phyloP scores from a whole-genome alignment of 768 basidiomycete genomes.

The Amanita molliuscula region DNA sequence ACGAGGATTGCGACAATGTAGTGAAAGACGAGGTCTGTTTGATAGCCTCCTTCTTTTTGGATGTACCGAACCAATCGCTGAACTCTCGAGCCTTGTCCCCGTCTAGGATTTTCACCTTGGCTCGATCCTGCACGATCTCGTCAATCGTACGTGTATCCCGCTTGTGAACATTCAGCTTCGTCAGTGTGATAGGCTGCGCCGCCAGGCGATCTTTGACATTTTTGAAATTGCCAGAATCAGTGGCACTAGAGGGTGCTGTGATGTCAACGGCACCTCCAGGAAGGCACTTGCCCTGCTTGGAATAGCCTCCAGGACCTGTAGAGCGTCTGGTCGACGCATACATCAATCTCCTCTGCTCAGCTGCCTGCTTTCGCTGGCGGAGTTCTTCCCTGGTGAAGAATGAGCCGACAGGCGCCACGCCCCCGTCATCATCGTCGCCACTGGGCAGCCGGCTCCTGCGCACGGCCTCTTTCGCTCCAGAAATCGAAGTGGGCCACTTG shows the following conservation, averaged over 20 bases:
- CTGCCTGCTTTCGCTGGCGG: conserved; percentile 48
- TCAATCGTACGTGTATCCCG: conserved; percentile 76
- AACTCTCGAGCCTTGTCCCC: conserved; percentile 71
- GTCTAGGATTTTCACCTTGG: conserved; percentile 45
- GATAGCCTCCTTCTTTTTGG: conserved; percentile 33
- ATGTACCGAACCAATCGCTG: conserved; percentile 65
- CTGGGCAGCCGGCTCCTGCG: conserved; percentile 25
- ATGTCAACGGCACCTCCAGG: conserved; percentile 57
- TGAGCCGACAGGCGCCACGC: conserved; percentile 21
- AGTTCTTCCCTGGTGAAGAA: conserved; percentile 74
- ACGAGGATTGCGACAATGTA: conserved; percentile 16
- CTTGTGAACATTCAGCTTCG: conserved; percentile 64
- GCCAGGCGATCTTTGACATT: conserved; percentile 60
- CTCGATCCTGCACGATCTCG: conserved; percentile 65
- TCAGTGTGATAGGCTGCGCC: conserved; percentile 57
- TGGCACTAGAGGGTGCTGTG: conserved; percentile 21
- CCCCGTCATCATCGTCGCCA: conserved; percentile 35
- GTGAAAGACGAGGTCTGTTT: conserved; percentile 18
- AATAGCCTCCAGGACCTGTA: conserved; percentile 23
- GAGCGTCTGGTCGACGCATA: conserved; percentile 32
- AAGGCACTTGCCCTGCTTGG: conserved; percentile 40
- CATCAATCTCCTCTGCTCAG: conserved; percentile 35
- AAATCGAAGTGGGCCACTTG: conserved; percentile 35
- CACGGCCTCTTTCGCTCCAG: conserved; percentile 26
- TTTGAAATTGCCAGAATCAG: conserved; percentile 22